Percentiles rank a stretch among this genome's conserved stretches.
These are phyloP conservation scores for Byssochlamys sp. DNA, from an alignment of 2,329 filamentous ascomycete species.

Conservation along the genomic window DNA sequence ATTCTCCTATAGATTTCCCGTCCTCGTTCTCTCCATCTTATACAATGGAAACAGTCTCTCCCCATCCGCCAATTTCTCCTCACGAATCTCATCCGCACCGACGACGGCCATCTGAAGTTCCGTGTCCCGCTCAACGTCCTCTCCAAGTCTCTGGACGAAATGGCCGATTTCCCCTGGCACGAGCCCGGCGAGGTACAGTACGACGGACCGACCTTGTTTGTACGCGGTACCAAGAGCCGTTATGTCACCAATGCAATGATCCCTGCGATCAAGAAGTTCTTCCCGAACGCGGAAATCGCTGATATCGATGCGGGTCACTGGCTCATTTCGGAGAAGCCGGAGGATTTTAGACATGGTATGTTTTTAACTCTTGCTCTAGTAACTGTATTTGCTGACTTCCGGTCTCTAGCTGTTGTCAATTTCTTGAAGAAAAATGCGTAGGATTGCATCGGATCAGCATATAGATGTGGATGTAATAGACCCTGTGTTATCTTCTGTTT, in stretches of 20 bases:
- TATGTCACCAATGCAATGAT: conserved; percentile 33
- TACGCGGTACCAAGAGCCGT: conserved; percentile 39
- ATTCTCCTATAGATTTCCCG: conserved; percentile 3
- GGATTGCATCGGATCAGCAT: not conserved
- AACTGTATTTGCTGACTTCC: not conserved
- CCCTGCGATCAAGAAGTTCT: conserved; percentile 33
- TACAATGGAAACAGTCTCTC: conserved; percentile 43
- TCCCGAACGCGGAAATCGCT: conserved; percentile 30
- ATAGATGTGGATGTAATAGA: not conserved
- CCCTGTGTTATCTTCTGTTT: not conserved
- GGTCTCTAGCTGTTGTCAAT: not conserved
- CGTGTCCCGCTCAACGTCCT: conserved; percentile 68
- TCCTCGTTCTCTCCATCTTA: not conserved
- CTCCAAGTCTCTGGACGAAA: conserved; percentile 56
- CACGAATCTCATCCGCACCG: conserved; percentile 62
- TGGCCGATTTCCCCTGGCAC: conserved; percentile 83
- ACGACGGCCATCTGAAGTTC: conserved; percentile 45
- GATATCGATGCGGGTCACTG: conserved; percentile 37
- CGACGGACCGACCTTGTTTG: conserved; percentile 68
- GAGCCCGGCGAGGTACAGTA: conserved; percentile 60
- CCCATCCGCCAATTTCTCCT: conserved; percentile 83
- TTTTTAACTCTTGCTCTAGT: not conserved
- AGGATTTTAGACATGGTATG: conserved; percentile 32
- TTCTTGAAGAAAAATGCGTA: not conserved
- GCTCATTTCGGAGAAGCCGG: conserved; percentile 37